A percentile compares a stretch with the other conserved stretches of the same genome.
Evolutionary conservation across 305 asterid species (phyloP).

Genomic region (Fraxinus platypoda): DNA sequence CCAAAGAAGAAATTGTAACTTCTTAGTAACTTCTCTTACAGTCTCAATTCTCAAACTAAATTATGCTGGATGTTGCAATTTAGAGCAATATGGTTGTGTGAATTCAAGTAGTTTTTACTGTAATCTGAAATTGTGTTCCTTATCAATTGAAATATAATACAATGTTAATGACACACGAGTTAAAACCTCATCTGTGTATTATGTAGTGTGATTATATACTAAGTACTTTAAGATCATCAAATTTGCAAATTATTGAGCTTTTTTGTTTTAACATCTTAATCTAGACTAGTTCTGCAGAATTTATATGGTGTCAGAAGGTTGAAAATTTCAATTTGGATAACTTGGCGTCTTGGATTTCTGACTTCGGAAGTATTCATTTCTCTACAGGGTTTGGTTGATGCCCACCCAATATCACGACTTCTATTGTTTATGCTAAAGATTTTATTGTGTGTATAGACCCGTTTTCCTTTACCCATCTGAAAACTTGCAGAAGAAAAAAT

Average conservation of each 20-base stretch:
- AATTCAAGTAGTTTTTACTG: not conserved
- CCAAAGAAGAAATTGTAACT: not conserved
- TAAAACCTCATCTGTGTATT: not conserved
- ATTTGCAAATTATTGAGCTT: not conserved
- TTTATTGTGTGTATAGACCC: constrained; percentile 29
- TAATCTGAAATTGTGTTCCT: not conserved
- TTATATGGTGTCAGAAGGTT: not conserved
- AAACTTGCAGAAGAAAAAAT: constrained; percentile 19
- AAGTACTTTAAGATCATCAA: not conserved
- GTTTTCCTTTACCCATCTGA: constrained; percentile 3
- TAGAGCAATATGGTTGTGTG: not conserved
- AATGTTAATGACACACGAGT: not conserved
- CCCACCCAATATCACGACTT: constrained; percentile 7
- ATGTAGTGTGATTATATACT: not conserved
- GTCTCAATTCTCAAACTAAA: not conserved
- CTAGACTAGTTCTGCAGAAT: not conserved
- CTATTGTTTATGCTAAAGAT: constrained; percentile 18
- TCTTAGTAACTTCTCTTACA: not conserved
- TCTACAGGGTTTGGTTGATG: constrained; percentile 71
- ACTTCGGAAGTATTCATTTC: constrained; percentile 10
- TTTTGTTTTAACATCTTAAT: not conserved
- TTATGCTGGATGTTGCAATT: not conserved
- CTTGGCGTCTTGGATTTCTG: constrained; percentile 17
- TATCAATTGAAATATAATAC: not conserved
- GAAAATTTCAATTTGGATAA: not conserved